phyloP scores from a whole-genome alignment of 2,329 filamentous ascomycete species.

The Pestalotiopsis sp. region DNA sequence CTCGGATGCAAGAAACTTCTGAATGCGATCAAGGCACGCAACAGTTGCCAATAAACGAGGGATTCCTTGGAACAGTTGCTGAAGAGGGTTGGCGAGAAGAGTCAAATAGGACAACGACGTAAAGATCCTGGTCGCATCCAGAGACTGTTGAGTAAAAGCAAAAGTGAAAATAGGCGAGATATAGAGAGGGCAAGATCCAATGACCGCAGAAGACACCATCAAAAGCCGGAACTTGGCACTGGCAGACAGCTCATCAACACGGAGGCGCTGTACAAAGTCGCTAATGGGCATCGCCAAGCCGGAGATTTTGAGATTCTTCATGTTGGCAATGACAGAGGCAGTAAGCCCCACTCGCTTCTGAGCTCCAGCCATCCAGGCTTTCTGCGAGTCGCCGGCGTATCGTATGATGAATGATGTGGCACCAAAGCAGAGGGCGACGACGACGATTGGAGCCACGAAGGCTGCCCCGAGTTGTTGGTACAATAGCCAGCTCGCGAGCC shows the following conservation, averaged over 20 bases:
- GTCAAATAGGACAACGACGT: conserved; percentile 44
- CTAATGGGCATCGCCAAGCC: conserved; percentile 35
- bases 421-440: conserved; percentile 35
- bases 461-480: conserved; percentile 48
- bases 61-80: conserved; percentile 40
- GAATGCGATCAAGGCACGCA: conserved; percentile 44
- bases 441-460: conserved; percentile 48
- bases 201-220: conserved; percentile 36
- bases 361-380: conserved; percentile 38
- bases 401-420: conserved; percentile 26
- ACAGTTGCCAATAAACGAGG: conserved; percentile 39
- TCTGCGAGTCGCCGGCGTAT: conserved; percentile 29
- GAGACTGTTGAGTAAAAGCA: conserved; percentile 26
- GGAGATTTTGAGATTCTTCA: conserved; percentile 46
- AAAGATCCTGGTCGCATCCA: conserved; percentile 37
- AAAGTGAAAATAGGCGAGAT: conserved; percentile 34
- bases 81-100: conserved; percentile 41
- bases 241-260: conserved; percentile 38
- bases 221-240: conserved; percentile 38
- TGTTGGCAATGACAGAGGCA: conserved; percentile 37
- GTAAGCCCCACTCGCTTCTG: conserved; percentile 35
- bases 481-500: conserved; percentile 49
- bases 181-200: conserved; percentile 23
- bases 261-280: conserved; percentile 33
- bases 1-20: conserved; percentile 35